Evolutionary conservation across 768 basidiomycete genomes (phyloP).

Genomic region (Sporobolomyces pararoseus): DNA sequence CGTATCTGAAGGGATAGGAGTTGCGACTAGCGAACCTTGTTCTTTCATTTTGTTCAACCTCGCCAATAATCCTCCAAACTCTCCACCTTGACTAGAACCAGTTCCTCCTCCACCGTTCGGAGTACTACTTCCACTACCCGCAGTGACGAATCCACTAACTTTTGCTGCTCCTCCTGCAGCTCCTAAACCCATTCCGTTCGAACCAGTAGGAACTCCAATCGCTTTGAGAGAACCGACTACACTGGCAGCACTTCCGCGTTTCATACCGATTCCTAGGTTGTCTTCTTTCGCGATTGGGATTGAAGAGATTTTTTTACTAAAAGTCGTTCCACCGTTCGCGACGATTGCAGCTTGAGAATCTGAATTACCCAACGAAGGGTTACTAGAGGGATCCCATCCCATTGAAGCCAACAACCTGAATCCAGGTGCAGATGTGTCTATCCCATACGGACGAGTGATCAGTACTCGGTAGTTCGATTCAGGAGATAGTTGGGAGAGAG

Average conservation of each 20-base stretch:
- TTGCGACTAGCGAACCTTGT: conserved; percentile 24
- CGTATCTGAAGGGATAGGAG: conserved; percentile 10
- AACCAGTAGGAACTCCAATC: conserved; percentile 32
- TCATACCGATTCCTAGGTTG: conserved; percentile 43
- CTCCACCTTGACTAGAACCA: conserved; percentile 38
- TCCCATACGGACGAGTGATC: background rate
- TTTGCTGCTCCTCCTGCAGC: background rate
- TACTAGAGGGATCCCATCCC: conserved; percentile 41
- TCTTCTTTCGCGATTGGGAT: conserved; percentile 44
- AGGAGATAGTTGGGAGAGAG: background rate
- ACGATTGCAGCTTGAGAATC: conserved; percentile 34
- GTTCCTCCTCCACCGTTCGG: conserved; percentile 20
- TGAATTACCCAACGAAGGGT: conserved; percentile 24
- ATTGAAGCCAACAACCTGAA: conserved; percentile 43
- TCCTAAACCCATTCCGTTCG: too few relatives aligned
- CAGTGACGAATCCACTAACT: conserved; percentile 37
- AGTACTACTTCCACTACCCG: conserved; percentile 29
- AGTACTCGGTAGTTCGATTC: background rate
- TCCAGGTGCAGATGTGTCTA: conserved; percentile 42
- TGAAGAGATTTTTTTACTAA: conserved; percentile 37
- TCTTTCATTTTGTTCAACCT: conserved; percentile 40
- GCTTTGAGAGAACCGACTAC: conserved; percentile 30
- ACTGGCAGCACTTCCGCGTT: conserved; percentile 31
- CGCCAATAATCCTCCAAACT: conserved; percentile 42
- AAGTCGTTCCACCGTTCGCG: conserved; percentile 29